These are phyloP conservation scores for Lantana camara DNA, from an alignment of 257 asterid species.

Conservation along the genomic window DNA sequence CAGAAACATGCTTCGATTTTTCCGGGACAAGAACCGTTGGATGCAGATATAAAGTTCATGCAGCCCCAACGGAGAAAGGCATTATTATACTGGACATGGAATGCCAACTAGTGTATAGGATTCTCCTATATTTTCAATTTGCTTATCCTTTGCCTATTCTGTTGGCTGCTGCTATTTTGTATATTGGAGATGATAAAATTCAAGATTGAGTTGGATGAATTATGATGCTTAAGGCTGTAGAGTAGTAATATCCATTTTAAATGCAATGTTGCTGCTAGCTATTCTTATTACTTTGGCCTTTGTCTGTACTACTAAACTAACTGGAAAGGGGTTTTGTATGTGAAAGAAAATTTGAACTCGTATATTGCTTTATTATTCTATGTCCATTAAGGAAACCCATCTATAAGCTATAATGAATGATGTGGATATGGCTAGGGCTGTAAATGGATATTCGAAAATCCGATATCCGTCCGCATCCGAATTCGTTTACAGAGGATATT, in stretches of 20 bases:
- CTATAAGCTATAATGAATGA: too few species aligned
- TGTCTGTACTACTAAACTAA: too few species aligned
- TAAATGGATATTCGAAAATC: too few species aligned
- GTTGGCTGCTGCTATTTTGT: conserved; percentile 26
- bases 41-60: conserved; percentile 5
- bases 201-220: neutral
- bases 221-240: neutral
- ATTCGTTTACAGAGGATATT: too few species aligned
- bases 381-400: too few species aligned
- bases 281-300: neutral
- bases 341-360: neutral
- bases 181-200: conserved; percentile 20
- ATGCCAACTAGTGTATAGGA: conserved; percentile 20
- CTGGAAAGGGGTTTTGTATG: neutral
- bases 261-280: neutral
- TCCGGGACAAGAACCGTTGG: neutral
- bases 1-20: neutral
- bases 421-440: too few species aligned
- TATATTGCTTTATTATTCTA: too few species aligned
- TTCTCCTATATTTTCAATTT: neutral
- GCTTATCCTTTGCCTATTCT: neutral
- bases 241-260: neutral
- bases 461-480: too few species aligned
- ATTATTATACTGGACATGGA: conserved; percentile 4
- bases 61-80: neutral